phyloP scores from a whole-genome alignment of 345 rosid genomes.

The Salix arbutifolia region DNA sequence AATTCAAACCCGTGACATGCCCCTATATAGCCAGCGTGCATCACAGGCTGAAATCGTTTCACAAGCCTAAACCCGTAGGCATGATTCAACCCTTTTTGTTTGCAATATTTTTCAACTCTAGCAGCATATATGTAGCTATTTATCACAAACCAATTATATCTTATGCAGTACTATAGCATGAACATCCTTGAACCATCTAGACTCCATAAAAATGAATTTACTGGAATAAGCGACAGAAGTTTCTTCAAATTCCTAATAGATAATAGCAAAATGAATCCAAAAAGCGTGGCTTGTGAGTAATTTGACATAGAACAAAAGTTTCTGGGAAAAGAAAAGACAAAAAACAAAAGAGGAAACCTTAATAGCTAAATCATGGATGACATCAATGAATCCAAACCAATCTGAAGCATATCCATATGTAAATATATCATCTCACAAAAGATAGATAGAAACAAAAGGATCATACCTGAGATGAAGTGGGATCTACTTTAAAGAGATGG shows the following conservation, averaged over 20 bases:
- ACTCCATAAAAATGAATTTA: neutral
- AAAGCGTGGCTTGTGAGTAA: no score
- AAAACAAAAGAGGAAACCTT: no score
- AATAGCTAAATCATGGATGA: neutral
- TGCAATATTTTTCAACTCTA: neutral
- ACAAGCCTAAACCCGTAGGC: neutral
- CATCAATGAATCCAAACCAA: neutral
- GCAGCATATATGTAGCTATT: neutral
- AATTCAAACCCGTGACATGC: neutral
- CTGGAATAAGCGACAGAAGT: neutral
- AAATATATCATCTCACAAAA: neutral
- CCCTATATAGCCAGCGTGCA: neutral
- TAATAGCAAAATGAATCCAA: neutral
- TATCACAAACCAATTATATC: neutral
- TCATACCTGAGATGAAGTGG: constrained; percentile 9
- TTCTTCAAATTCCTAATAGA: neutral
- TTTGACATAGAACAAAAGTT: neutral
- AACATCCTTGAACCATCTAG: neutral
- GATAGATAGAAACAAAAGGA: constrained; percentile 2
- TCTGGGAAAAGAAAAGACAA: neutral
- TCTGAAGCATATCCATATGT: neutral
- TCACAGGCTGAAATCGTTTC: neutral
- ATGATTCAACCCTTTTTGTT: neutral
- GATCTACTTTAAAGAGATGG: neutral
- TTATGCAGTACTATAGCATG: neutral